These are phyloP conservation scores for Phytophthora foliorum DNA, from an alignment of 352 stramenopile genomes.

Conservation along the genomic window DNA sequence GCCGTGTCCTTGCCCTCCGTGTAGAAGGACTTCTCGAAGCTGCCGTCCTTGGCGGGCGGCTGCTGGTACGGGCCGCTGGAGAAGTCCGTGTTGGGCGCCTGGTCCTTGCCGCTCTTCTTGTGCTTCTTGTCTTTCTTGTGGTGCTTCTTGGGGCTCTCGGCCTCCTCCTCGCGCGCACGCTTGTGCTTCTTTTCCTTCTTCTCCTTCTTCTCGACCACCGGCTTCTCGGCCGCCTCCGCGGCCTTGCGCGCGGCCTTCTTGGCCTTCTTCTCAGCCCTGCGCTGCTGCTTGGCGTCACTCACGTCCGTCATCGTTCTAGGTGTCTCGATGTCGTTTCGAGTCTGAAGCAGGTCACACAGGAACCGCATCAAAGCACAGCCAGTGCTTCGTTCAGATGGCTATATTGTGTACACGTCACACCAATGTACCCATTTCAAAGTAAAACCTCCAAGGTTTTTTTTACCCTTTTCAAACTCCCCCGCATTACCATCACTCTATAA, in stretches of 20 bases:
- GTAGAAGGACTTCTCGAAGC: slow-evolving; percentile 91
- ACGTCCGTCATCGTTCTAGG: slow-evolving; percentile 44
- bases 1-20: slow-evolving; percentile 71
- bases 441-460: slow-evolving; percentile 1
- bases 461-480: background rate
- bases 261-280: slow-evolving; percentile 56
- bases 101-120: slow-evolving; percentile 68
- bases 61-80: slow-evolving; percentile 83
- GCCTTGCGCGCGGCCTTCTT: slow-evolving; percentile 57
- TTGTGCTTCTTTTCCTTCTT: slow-evolving; percentile 47
- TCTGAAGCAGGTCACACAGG: slow-evolving; percentile 29
- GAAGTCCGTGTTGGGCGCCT: slow-evolving; percentile 56
- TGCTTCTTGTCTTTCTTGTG: slow-evolving; percentile 53
- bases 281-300: slow-evolving; percentile 48
- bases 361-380: slow-evolving; percentile 35
- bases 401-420: slow-evolving; percentile 11
- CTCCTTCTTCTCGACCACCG: slow-evolving; percentile 27
- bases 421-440: background rate
- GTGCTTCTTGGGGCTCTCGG: slow-evolving; percentile 54
- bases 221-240: slow-evolving; percentile 21
- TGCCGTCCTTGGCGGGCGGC: slow-evolving; percentile 62
- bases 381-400: slow-evolving; percentile 32
- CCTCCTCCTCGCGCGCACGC: slow-evolving; percentile 40
- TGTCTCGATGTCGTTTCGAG: slow-evolving; percentile 20
- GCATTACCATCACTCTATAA: background rate